Evolutionary conservation across 2,329 filamentous ascomycete genomes (phyloP).

Genomic region (Gnomoniopsis smithogilvyi): DNA sequence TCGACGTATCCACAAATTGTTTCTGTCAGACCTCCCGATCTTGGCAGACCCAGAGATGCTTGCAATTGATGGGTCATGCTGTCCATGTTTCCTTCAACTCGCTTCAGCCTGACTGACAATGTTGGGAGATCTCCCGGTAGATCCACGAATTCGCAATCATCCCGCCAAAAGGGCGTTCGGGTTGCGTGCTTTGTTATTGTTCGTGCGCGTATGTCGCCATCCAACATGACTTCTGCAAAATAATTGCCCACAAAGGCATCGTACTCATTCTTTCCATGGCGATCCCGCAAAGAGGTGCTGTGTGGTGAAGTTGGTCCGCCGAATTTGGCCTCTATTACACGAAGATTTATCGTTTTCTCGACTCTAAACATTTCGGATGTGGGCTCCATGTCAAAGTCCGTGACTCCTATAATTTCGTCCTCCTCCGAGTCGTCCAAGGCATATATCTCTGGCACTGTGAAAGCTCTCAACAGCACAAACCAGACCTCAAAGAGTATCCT

Average conservation of each 20-base stretch:
- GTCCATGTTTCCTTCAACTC: slow-evolving; percentile 50
- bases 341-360: slow-evolving; percentile 57
- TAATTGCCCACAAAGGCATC: slow-evolving; percentile 64
- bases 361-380: slow-evolving; percentile 55
- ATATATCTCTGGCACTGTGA: slow-evolving; percentile 89
- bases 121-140: slow-evolving; percentile 67
- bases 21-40: slow-evolving; percentile 44
- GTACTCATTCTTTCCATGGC: slow-evolving; percentile 30
- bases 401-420: slow-evolving; percentile 40
- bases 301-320: slow-evolving; percentile 32
- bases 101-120: slow-evolving; percentile 70
- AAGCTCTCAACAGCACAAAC: slow-evolving; percentile 88
- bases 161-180: slow-evolving; percentile 76
- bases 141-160: slow-evolving; percentile 75
- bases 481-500: slow-evolving; percentile 94
- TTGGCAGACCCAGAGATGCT: slow-evolving; percentile 39
- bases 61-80: slow-evolving; percentile 42
- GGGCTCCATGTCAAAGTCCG: slow-evolving; percentile 36
- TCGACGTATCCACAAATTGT: slow-evolving; percentile 71
- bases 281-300: slow-evolving; percentile 28
- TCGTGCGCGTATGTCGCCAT: slow-evolving; percentile 74
- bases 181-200: slow-evolving; percentile 70
- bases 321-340: slow-evolving; percentile 62
- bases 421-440: slow-evolving; percentile 49
- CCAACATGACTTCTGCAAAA: slow-evolving; percentile 74